A percentile compares a stretch with the other conserved stretches of the same genome.
These are phyloP conservation scores for Zostera marina DNA, from an alignment of 116 monocot genomes.

Conservation along the genomic window DNA sequence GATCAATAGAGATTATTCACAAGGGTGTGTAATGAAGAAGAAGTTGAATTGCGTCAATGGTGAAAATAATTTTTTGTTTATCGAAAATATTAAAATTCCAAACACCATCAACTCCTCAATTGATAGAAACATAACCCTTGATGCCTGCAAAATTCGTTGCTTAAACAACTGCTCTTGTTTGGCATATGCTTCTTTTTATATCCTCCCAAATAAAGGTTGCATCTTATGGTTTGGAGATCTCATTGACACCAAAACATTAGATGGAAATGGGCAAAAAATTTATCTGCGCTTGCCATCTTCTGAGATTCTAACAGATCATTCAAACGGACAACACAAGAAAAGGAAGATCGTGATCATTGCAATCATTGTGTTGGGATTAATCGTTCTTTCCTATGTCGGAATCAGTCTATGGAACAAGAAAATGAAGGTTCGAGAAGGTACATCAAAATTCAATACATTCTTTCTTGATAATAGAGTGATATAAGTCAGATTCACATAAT, in stretches of 20 bases:
- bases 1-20: too few species aligned
- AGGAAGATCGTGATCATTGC: too few species aligned
- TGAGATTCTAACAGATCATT: neutral
- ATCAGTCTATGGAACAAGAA: too few species aligned
- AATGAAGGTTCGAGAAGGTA: too few species aligned
- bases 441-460: too few species aligned
- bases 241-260: conserved; percentile 2
- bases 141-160: conserved; percentile 6
- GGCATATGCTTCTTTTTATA: conserved; percentile 1
- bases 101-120: neutral
- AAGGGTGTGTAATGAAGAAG: neutral
- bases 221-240: conserved; percentile 7
- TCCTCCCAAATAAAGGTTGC: neutral
- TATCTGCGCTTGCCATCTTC: conserved; percentile 2
- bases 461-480: too few species aligned
- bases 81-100: conserved; percentile 7
- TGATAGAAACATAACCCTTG: neutral
- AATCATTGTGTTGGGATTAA: too few species aligned
- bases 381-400: too few species aligned
- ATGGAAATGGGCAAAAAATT: neutral
- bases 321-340: too few species aligned
- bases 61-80: conserved; percentile 23
- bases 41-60: conserved; percentile 12
- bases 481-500: too few species aligned
- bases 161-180: conserved; percentile 9